Base-by-base conservation (phyloP, 345 rosid genomes). In the Salix purpurea region DNA sequence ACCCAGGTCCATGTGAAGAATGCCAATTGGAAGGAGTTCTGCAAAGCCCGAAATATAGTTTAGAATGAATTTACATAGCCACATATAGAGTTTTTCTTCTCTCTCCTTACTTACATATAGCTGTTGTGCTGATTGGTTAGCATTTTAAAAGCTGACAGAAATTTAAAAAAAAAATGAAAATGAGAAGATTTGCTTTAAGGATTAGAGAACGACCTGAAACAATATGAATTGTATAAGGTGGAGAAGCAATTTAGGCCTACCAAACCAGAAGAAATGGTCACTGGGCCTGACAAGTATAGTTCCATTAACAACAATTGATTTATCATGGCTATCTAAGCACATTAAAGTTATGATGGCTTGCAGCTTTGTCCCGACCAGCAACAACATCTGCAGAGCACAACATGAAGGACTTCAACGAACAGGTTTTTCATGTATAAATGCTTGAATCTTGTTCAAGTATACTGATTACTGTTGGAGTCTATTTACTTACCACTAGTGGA, bases 1-100 rank as follows among this genome's bases (percentile, higher is more conserved):
- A 94, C 97, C 86, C 91, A 88, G 78, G 94, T 92, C 98, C 98
- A 92, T 21, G 91, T 89, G 82, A 94, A 92, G 83, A 92, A 94
- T 70, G 98, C 93, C 67, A 94, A 74, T 69, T 94, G 97, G 77
- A 94, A 92, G 15, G 98, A 93, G 79, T 94, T 94, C 98, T 94
- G 90, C 79, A 76, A 76, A 70, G 14, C 15, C 37, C 48, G 40
- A 76, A 58, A 58, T 58, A 58, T 24, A 58, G 12, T 58, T 58
- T 58, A 58, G 62, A 58, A 58, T 9, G 23, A 23, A 58, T 58
- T n/a, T 30, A 30, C 32, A 30, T 30, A 32, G 34, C 4, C 28
- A n/a, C 28, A 10, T 58, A n/a, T 2, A 23, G 14, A 58, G 28
- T n/a, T 58, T n/a, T 58, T 58, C 28, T 58, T 23, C 11, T 58